These are phyloP conservation scores for Aquilaria yunnanensis DNA, from an alignment of 345 rosid species.

Conservation along the genomic window DNA sequence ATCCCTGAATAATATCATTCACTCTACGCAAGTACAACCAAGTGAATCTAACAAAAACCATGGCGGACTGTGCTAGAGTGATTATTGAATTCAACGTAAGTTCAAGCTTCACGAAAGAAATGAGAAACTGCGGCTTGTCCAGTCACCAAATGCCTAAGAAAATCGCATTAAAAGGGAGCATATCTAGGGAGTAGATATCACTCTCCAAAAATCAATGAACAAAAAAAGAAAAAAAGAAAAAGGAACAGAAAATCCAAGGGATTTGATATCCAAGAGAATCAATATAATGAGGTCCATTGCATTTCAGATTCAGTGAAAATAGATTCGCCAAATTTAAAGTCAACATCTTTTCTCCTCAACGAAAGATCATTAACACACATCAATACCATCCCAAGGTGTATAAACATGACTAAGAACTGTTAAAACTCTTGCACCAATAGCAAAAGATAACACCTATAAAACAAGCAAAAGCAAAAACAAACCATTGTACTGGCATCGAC, in stretches of 20 bases:
- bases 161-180: slow-evolving; percentile 12
- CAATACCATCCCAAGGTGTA: too few species aligned
- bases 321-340: not conserved
- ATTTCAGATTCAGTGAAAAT: not conserved
- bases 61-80: slow-evolving; percentile 1
- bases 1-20: not conserved
- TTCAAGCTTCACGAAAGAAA: not conserved
- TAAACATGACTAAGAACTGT: not conserved
- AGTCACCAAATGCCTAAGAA: slow-evolving; percentile 11
- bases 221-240: slow-evolving; percentile 7
- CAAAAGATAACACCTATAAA: not conserved
- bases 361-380: not conserved
- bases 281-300: slow-evolving; percentile 1
- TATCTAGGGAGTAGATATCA: slow-evolving; percentile 2
- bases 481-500: slow-evolving; percentile 63
- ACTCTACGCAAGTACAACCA: slow-evolving; percentile 8
- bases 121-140: not conserved
- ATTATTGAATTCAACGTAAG: slow-evolving; percentile 5
- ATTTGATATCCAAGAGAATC: not conserved
- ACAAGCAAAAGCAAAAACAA: slow-evolving; percentile 1
- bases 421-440: slow-evolving; percentile 9
- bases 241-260: not conserved
- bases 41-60: slow-evolving; percentile 7
- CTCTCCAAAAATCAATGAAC: slow-evolving; percentile 6
- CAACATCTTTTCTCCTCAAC: not conserved